Base-by-base conservation (phyloP, 2,329 filamentous ascomycete species). In the Apiospora sp. region DNA sequence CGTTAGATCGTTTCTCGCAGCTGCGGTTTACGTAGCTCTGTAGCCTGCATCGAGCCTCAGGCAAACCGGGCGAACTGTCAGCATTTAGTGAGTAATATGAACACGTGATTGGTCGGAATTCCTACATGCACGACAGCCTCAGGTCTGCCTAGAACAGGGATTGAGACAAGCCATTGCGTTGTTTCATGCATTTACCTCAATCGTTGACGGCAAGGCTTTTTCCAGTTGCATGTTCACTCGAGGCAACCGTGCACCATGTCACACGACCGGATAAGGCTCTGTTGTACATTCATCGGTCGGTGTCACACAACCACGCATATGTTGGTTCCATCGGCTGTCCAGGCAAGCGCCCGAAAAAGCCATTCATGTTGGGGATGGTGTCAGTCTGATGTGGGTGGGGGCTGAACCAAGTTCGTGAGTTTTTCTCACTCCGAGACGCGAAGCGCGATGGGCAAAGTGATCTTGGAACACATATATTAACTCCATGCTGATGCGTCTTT, bases 1-100 rank as follows among this genome's bases (percentile, higher is more conserved):
- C 67, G 67, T 19, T 4, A 46, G 19, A 10, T 19, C 6, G n/a
- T 1, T 30, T n/a, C 16, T 68, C 67, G 41, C 44, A 44, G 14
- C 8, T 34, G 37, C 44, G 64, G 19, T 46, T 27, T 67, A 1
- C 37, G 19, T 68, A 24, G 34, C 19, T 48, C 41, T 8, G n/a
- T 30, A 30, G 67, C 67, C n/a, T 68, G 2, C 19, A 37, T 22
- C 12, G 30, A 37, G 16, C 54, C 30, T 41, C 67, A 46, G 4
- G 67, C 67, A n/a, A 19, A 68, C 67, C 67, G 30, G 13, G 41
- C 41, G 41, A 68, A 44, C n/a, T 8, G 44, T 46, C 22, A 68
- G 64, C 37, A 68, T 5, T 27, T 8, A 22, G 24, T 12, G 2
- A 1, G n/a, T 34, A 1, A 34, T 34, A 1, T 4, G 7, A 12